Evolutionary conservation across 2,329 filamentous ascomycete species (phyloP).

Genomic region (Stylonectria norvegica): DNA sequence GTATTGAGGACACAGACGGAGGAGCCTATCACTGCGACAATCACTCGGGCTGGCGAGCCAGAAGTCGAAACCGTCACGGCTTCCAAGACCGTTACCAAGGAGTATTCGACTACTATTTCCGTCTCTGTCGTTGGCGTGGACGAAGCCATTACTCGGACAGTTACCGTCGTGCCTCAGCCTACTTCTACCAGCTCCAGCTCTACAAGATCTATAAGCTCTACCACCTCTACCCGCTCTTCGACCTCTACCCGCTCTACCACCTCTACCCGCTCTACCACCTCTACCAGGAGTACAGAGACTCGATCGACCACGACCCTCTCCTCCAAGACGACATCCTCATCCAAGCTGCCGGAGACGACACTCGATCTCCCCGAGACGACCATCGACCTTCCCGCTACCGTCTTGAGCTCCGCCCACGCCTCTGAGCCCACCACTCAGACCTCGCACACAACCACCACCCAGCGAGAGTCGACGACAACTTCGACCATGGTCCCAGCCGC

Average conservation of each 20-base stretch:
- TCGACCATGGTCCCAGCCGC: constrained; percentile 4
- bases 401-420: constrained; percentile 1
- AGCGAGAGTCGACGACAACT: constrained; percentile 2
- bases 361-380: constrained; percentile 1
- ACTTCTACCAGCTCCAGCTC: constrained; percentile 9
- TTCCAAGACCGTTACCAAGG: constrained; percentile 26
- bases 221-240: neutral
- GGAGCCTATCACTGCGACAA: constrained; percentile 23
- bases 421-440: constrained; percentile 9
- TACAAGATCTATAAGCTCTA: no score
- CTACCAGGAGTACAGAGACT: neutral
- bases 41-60: constrained; percentile 27
- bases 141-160: constrained; percentile 20
- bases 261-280: neutral
- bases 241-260: neutral
- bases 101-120: constrained; percentile 31
- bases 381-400: constrained; percentile 3
- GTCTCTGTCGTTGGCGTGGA: constrained; percentile 28
- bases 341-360: neutral
- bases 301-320: constrained; percentile 3
- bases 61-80: constrained; percentile 29
- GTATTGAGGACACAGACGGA: constrained; percentile 29
- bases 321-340: neutral
- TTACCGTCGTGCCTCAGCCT: constrained; percentile 27
- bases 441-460: constrained; percentile 7